Conservation (phyloP, 2,329 filamentous ascomycete species). For the Epichloe uncinata region DNA sequence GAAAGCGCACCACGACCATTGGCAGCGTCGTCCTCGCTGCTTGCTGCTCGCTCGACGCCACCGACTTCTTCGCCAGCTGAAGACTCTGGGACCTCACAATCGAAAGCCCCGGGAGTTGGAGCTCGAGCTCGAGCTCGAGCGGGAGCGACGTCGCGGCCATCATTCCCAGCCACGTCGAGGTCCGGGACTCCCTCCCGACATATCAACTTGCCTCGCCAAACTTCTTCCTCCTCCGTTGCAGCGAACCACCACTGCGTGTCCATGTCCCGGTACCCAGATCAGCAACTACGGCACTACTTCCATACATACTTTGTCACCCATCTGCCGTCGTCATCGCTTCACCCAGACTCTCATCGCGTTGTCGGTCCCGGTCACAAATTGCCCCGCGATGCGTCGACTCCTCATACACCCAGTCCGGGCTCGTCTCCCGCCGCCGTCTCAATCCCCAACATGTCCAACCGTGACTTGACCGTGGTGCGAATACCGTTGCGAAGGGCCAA, state of each 20-base stretch:
- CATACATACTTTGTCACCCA: slow-evolving; percentile 98
- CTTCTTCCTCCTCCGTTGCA: not conserved
- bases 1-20: slow-evolving; percentile 2
- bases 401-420: slow-evolving; percentile 48
- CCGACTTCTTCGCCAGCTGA: not conserved
- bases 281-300: slow-evolving; percentile 34
- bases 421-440: slow-evolving; percentile 47
- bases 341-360: slow-evolving; percentile 63
- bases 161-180: not conserved
- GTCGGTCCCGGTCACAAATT: slow-evolving; percentile 67
- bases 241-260: slow-evolving; percentile 1
- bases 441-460: slow-evolving; percentile 43
- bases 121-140: no score
- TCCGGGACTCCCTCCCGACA: not conserved
- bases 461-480: slow-evolving; percentile 84
- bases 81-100: not conserved
- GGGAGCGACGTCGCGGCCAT: not conserved
- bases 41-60: not conserved
- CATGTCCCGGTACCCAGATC: not conserved
- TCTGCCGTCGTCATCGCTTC: slow-evolving; percentile 80
- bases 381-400: slow-evolving; percentile 70
- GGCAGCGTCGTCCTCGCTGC: slow-evolving; percentile 3
- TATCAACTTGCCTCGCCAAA: not conserved
- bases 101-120: not conserved
- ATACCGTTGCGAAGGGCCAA: slow-evolving; percentile 90